Base-by-base conservation (phyloP, 352 stramenopile genomes). In the Phytophthora sp. region DNA sequence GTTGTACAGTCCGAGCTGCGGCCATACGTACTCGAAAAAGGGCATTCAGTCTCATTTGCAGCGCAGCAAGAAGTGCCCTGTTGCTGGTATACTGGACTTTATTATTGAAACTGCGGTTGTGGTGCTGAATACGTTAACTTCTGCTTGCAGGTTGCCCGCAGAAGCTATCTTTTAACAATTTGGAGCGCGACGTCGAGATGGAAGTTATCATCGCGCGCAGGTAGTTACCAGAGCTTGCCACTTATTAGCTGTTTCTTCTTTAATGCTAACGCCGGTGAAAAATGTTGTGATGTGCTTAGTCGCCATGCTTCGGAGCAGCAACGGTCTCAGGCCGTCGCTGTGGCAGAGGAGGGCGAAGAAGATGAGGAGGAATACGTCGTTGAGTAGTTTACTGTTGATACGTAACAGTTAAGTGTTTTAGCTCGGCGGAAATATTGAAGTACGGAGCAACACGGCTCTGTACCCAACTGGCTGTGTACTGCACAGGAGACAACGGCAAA, bases 131-230 rank as follows among this genome's bases (percentile, higher is more conserved):
- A 47, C 24, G 5, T 4, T 47, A 5, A n/a, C n/a, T n/a, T n/a
- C n/a, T n/a, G n/a, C n/a, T n/a, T 57, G 3, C 56, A 95, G 88
- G 88, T 12, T 95, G 88, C 42, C 86, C 79, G 5, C 76, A 93
- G 21, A 79, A 82, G 41, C 54, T 95, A 30, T 54, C 66, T 16
- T 71, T 89, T 44, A 67, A 71, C 18, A 80, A 65, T 15, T 76
- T 95, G 35, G 88, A 95, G 66, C 88, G 86, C 41, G 83, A 95
- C 41, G 84, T 95, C 39, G 86, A 94, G 69, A 95, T 95, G 84
- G 88, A 95, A 56, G 82, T 95, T 20, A 79, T 93, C 41, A 80
- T 93, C 63, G 78, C 61, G n/a, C 74, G 78, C 45, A 74, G 65
- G 83, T 91, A n/a, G n/a, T n/a, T n/a, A 64, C 38, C 59, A 65